Percentiles rank a stretch among this genome's conserved stretches.
Conservation (phyloP, 1,284 basidiomycete genomes). For the Puccinia coronata region DNA sequence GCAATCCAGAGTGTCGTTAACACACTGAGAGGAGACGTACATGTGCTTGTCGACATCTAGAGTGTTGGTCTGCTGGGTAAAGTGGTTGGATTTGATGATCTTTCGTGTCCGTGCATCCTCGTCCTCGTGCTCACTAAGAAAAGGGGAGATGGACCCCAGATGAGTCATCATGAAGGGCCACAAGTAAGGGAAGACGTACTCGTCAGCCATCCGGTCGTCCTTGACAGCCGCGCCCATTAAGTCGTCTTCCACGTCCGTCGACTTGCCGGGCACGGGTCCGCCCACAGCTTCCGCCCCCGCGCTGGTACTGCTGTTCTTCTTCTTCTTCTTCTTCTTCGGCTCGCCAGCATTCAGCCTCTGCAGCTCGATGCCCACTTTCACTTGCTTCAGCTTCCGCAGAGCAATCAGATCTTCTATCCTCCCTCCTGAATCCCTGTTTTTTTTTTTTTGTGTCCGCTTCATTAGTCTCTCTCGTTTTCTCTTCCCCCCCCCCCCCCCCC, state of each 20-base stretch:
- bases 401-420: constrained; percentile 78
- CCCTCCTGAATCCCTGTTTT: constrained; percentile 12
- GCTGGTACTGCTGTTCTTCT: constrained; percentile 54
- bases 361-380: constrained; percentile 79
- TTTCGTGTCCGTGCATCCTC: constrained; percentile 61
- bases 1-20: background rate
- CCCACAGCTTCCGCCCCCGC: constrained; percentile 46
- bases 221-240: constrained; percentile 64
- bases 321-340: constrained; percentile 69
- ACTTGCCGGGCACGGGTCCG: background rate
- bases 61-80: constrained; percentile 92
- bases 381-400: constrained; percentile 72
- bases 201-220: constrained; percentile 61
- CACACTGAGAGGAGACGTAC: constrained; percentile 62
- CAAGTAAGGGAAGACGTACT: constrained; percentile 59
- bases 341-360: constrained; percentile 82
- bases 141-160: background rate
- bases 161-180: background rate
- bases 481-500: too few relatives aligned
- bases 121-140: constrained; percentile 38
- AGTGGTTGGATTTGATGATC: constrained; percentile 82
- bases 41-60: constrained; percentile 98
- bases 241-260: too few relatives aligned
- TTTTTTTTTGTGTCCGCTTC: background rate
- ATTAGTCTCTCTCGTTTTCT: too few relatives aligned